Percentiles rank a stretch among this genome's conserved stretches.
Conservation (phyloP, 148 eudicot genomes). For the Camellia sinensis region DNA sequence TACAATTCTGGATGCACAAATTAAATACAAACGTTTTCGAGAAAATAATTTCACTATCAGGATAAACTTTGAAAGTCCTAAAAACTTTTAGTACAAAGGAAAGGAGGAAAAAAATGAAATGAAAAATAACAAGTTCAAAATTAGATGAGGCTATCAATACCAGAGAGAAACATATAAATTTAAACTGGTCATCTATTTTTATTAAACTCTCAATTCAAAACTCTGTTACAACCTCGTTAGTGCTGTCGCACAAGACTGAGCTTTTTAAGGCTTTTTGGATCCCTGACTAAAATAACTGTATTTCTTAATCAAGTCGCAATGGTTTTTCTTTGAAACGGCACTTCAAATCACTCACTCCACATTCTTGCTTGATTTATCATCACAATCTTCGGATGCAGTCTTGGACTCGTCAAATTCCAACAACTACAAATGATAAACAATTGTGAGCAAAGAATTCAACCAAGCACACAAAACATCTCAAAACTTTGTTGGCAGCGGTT, state of each 20-base stretch:
- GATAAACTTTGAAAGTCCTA: background rate
- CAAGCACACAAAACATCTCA: no score
- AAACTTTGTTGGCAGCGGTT: no score
- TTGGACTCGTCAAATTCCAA: no score
- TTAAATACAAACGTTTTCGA: background rate
- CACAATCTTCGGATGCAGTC: no score
- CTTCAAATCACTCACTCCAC: slow-evolving; percentile 51
- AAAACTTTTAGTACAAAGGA: background rate
- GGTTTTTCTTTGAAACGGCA: no score
- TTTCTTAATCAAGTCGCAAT: background rate
- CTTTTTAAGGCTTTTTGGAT: background rate
- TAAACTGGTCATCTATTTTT: background rate
- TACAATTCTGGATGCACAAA: no score
- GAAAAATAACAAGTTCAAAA: background rate
- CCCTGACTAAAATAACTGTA: background rate
- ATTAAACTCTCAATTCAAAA: slow-evolving; percentile 4
- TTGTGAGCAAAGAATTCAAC: no score
- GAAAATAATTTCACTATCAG: background rate
- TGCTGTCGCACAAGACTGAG: background rate
- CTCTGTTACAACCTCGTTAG: slow-evolving; percentile 9
- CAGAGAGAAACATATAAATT: background rate
- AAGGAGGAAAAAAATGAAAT: no score
- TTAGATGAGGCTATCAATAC: background rate
- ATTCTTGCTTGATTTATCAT: slow-evolving; percentile 48
- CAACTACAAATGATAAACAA: no score